Evolutionary conservation across 2,329 filamentous ascomycete species (phyloP), one percentile per base, ranked within the genome.

Genomic region (Phyllosticta capitalensis): DNA sequence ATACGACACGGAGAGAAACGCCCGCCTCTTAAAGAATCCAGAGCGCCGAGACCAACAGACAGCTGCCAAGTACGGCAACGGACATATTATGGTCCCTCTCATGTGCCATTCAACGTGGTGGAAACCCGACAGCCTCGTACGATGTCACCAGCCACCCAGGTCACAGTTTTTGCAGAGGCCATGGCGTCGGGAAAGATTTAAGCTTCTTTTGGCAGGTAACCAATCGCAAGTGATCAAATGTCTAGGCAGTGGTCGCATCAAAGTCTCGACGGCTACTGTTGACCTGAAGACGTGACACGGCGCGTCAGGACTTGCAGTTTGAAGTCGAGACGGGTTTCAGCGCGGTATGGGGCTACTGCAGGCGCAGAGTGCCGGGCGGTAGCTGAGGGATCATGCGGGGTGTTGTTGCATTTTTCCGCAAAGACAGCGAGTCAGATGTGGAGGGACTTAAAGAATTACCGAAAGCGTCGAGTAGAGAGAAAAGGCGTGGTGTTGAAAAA

Each of bases 181-280:
- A 54, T 28, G 49, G 19, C 24, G 49, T 45, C 54, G 51, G 20
- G 17, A 56, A 24, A 51, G 26, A 54, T 19, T 17, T 20, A 33
- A 61, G 49, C 30, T 38, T 51, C 50, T 28, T 30, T 30, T 26
- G 17, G 26, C 61, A 52, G 53, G 61, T 61, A 63, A 54, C 50
- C 64, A 65, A 62, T 63, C 61, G 57, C 52, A 50, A 52, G 33
- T 61, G 53, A 49, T 58, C 58, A 61, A 56, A 67, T 56, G 63
- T 61, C 64, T 61, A 62, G 26, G 56, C 56, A 52, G 28, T 59
- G 66, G 71, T 72, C 64, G 72, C 70, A 73, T 63, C 57, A 66
- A 61, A 63, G 71, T 71, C 65, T 71, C 70, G 70, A 63, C 65
- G 68, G 65, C 62, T 65, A 67, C 68, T 61, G 62, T 62, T 64